phyloP scores from a whole-genome alignment of 495 filamentous ascomycete genomes.

The Talaromyces proteolyticus region DNA sequence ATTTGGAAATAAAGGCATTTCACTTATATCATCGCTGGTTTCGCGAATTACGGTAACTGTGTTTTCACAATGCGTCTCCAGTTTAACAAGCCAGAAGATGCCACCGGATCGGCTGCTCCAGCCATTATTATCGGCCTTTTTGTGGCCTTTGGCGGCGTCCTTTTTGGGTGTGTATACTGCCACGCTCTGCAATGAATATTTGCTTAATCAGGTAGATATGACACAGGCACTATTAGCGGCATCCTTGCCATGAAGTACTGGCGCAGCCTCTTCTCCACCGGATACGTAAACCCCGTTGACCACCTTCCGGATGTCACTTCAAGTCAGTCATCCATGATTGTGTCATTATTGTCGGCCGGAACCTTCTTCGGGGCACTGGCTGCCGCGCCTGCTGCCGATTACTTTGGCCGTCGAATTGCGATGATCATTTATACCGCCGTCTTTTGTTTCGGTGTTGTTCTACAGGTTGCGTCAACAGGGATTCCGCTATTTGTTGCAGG shows the following conservation, averaged over 20 bases:
- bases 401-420: constrained; percentile 64
- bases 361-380: constrained; percentile 80
- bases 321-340: constrained; percentile 64
- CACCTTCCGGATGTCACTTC: constrained; percentile 44
- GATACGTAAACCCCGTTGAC: constrained; percentile 41
- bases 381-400: constrained; percentile 66
- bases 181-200: constrained; percentile 2
- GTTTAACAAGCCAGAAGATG: constrained; percentile 37
- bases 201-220: constrained; percentile 47
- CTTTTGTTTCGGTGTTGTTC: constrained; percentile 72
- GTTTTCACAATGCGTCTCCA: background rate
- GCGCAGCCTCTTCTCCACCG: constrained; percentile 64
- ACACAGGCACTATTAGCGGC: constrained; percentile 82
- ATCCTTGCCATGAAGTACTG: constrained; percentile 80
- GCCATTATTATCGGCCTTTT: constrained; percentile 86
- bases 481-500: constrained; percentile 69
- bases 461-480: constrained; percentile 61
- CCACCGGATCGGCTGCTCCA: constrained; percentile 56
- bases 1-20: too few relatives aligned
- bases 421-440: constrained; percentile 61
- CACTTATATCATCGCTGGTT: background rate
- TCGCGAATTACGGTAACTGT: background rate
- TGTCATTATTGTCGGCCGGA: constrained; percentile 81
- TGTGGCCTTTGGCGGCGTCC: constrained; percentile 81
- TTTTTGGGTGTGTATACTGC: constrained; percentile 61